Conservation (phyloP, 169 alveolate species). For the Plasmodium coatneyi region DNA sequence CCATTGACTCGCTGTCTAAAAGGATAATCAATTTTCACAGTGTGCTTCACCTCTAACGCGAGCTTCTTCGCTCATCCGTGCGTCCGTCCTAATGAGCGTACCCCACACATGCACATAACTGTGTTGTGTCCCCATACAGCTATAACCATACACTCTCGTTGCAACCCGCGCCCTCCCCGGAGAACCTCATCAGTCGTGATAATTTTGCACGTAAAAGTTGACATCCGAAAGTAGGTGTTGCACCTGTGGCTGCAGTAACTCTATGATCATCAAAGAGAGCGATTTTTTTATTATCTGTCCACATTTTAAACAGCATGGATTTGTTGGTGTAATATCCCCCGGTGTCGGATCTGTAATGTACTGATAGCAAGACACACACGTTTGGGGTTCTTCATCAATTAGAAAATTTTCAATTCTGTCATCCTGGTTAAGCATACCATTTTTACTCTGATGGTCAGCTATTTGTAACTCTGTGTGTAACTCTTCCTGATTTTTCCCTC, state of each 20-base stretch:
- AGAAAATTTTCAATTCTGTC: slow-evolving; percentile 2
- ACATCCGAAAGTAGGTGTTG: slow-evolving; percentile 61
- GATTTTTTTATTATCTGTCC: slow-evolving; percentile 67
- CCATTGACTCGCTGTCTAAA: background rate
- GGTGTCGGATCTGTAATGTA: slow-evolving; percentile 31
- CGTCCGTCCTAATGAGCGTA: background rate
- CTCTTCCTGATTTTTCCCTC: background rate
- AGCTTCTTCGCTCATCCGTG: background rate
- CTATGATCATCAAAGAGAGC: slow-evolving; percentile 55
- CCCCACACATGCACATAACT: background rate
- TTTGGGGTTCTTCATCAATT: slow-evolving; percentile 20
- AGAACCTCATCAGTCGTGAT: slow-evolving; percentile 30
- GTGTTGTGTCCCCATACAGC: background rate
- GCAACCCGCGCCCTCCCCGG: background rate
- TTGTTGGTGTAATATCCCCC: background rate
- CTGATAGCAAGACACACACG: slow-evolving; percentile 64
- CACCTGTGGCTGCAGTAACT: slow-evolving; percentile 61
- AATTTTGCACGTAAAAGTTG: slow-evolving; percentile 66
- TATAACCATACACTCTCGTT: background rate
- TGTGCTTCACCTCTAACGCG: background rate
- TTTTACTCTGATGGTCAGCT: background rate
- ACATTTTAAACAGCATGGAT: slow-evolving; percentile 40
- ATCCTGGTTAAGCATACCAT: background rate
- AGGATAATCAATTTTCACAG: no score
- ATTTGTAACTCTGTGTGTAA: background rate